Percentiles rank a stretch among this genome's conserved stretches.
phyloP scores from a whole-genome alignment of 1,139 yeast species.

The Geotrichum carabidarum region DNA sequence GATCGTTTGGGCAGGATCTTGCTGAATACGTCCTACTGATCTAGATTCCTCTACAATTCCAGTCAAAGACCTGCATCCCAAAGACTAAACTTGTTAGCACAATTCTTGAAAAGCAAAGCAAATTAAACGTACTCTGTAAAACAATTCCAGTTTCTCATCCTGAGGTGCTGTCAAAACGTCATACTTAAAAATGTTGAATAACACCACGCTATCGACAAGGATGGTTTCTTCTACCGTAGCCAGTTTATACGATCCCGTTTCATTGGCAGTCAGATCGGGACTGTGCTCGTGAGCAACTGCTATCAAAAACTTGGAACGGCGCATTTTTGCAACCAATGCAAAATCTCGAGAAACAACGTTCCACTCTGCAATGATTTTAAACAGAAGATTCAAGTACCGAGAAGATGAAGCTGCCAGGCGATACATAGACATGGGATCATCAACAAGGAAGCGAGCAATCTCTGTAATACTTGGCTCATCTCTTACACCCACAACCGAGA shows the following conservation, averaged over 20 bases:
- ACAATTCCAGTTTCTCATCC: conserved; percentile 31
- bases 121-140: conserved; percentile 26
- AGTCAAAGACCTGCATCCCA: conserved; percentile 33
- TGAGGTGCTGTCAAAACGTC: conserved; percentile 39
- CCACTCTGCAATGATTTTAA: conserved; percentile 32
- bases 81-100: conserved; percentile 15
- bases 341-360: conserved; percentile 23
- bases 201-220: conserved; percentile 40
- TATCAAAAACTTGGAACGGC: conserved; percentile 32
- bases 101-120: background rate
- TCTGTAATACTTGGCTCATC: conserved; percentile 36
- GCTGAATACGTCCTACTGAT: conserved; percentile 24
- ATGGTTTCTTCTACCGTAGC: conserved; percentile 33
- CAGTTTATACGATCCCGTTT: conserved; percentile 22
- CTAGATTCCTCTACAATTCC: conserved; percentile 27
- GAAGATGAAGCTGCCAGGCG: conserved; percentile 28
- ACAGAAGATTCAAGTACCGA: conserved; percentile 31
- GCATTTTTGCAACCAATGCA: conserved; percentile 32
- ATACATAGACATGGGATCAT: conserved; percentile 34
- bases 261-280: conserved; percentile 11
- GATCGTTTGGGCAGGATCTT: conserved; percentile 12
- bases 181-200: conserved; percentile 36
- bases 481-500: conserved; percentile 36
- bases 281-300: conserved; percentile 26
- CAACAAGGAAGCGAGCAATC: conserved; percentile 32